Evolutionary conservation across 305 asterid genomes (phyloP), one percentile per base, ranked within the genome.

Genomic region (Solanum chacoense): DNA sequence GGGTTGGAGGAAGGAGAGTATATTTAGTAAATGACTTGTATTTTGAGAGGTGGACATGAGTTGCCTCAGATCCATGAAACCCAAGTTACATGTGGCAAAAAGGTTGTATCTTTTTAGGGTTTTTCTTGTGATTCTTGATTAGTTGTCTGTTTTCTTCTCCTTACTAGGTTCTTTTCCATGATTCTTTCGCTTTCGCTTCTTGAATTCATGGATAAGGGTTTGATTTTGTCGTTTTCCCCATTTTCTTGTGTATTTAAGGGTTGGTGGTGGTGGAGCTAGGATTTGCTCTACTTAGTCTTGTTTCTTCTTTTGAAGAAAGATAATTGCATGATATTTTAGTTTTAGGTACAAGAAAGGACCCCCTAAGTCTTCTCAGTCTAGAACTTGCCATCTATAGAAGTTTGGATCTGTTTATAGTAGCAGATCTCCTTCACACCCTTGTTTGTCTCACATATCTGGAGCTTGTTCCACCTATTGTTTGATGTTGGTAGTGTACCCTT

Each of bases 1-100:
- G 85, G 86, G 81, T 63, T 87, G 90, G 95, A 72, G 91, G 87
- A 55, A 40, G 37, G 32, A 80, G 42, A 85, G 84, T 76, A 31
- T 88, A 11, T 59, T 89, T 29, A 69, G 28, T 81, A 42, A 78
- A 89, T 83, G 45, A 84, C 73, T 22, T 55, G 84, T 85, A 69
- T 89, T 90, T 92, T 88, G 78, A 78, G 95, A 90, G 96, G 96
- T 92, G 90, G 93, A 91, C 92, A 89, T 24, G 94, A 90, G 88
- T 95, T 93, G 87, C 93, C 94, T 94, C 88, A 91, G 95, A 96
- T 96, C 96, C 97, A 92, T 92, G 96, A 92, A 94, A 95, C 91
- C 92, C 83, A 89, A 89, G 88, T 92, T 90, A 93, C 96, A 94
- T 90, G 94, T 94, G 96, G 91, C 94, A 88, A 92, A 91, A 94